A percentile compares a stretch with the other conserved stretches of the same genome.
These are phyloP conservation scores for Fraxinus floribunda DNA, from an alignment of 305 asterid genomes.

Conservation along the genomic window DNA sequence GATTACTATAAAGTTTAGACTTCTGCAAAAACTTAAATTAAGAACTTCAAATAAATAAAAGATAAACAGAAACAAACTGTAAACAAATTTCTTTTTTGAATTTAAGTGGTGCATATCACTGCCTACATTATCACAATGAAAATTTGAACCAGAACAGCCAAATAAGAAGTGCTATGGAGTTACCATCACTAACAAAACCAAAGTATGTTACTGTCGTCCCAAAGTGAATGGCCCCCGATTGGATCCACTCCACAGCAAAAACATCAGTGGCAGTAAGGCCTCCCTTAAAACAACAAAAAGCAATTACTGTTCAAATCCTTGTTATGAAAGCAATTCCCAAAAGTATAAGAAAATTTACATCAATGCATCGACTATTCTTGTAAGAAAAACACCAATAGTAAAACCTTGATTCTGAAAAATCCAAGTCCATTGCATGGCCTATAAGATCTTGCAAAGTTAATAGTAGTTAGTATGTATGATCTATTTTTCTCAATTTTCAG, in stretches of 20 bases:
- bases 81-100: not conserved
- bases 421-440: not conserved
- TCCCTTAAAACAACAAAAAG: not conserved
- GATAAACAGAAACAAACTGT: not conserved
- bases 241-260: slow-evolving; percentile 97
- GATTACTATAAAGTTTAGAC: not conserved
- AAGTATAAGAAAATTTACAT: not conserved
- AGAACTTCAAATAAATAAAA: not conserved
- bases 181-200: slow-evolving; percentile 96
- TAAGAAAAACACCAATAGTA: not conserved
- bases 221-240: slow-evolving; percentile 89
- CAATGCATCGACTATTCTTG: not conserved
- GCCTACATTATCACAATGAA: slow-evolving; percentile 3
- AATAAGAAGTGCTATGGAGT: slow-evolving; percentile 25
- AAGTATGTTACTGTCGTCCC: slow-evolving; percentile 92
- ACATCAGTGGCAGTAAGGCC: slow-evolving; percentile 44
- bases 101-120: slow-evolving; percentile 2
- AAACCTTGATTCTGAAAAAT: not conserved
- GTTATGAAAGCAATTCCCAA: not conserved
- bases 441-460: not conserved
- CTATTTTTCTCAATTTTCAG: not conserved
- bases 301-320: not conserved
- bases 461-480: not conserved
- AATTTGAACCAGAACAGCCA: not conserved
- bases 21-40: not conserved